Conservation (phyloP, 2,329 filamentous ascomycete genomes). For the Fusarium nurragi region DNA sequence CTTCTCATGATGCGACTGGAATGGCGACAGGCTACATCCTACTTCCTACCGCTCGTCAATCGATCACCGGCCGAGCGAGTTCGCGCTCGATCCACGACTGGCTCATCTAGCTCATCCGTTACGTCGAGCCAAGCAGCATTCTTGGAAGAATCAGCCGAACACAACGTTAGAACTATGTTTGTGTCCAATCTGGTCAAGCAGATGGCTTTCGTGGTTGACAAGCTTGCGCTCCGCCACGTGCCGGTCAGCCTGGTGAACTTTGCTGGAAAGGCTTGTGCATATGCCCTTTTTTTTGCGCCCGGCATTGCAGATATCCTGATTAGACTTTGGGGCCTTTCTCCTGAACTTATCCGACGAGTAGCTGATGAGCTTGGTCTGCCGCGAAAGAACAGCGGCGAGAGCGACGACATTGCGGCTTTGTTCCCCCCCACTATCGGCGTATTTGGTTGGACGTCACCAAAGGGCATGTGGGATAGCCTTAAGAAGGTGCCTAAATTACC, state of each 20-base stretch:
- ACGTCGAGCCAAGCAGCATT: conserved; percentile 70
- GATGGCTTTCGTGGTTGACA: conserved; percentile 87
- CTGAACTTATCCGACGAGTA: conserved; percentile 75
- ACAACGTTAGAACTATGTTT: conserved; percentile 90
- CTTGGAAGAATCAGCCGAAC: conserved; percentile 75
- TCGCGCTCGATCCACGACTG: conserved; percentile 57
- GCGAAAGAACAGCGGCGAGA: conserved; percentile 63
- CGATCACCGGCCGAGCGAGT: conserved; percentile 60
- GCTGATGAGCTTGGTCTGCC: conserved; percentile 74
- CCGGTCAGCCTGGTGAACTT: conserved; percentile 79
- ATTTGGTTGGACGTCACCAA: conserved; percentile 65
- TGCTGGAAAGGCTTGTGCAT: conserved; percentile 89
- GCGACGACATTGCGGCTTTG: conserved; percentile 71
- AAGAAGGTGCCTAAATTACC: conserved; percentile 73
- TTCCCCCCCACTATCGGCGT: conserved; percentile 75
- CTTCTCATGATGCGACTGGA: conserved; percentile 89
- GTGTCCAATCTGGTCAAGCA: conserved; percentile 83
- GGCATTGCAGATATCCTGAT: conserved; percentile 85
- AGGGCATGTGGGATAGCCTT: conserved; percentile 63
- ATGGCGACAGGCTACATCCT: conserved; percentile 79
- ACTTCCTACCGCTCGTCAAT: conserved; percentile 70
- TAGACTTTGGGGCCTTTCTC: conserved; percentile 79
- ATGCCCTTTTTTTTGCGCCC: conserved; percentile 92
- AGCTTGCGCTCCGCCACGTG: conserved; percentile 80
- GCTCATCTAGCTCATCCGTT: conserved; percentile 68